phyloP scores from a whole-genome alignment of 2,329 filamentous ascomycete genomes.

The Penicillium frequentans region DNA sequence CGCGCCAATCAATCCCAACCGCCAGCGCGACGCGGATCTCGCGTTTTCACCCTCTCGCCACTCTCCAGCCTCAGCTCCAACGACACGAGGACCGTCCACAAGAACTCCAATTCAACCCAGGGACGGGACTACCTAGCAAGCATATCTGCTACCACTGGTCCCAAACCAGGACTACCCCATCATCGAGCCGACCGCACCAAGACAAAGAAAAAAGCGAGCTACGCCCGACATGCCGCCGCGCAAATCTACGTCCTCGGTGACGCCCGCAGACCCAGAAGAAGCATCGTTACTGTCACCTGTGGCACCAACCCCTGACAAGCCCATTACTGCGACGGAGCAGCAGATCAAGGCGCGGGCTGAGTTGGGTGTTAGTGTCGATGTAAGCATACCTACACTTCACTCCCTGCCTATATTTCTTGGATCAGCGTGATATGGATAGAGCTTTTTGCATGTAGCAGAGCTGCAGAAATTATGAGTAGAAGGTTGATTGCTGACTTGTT shows the following conservation, averaged over 20 bases:
- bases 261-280: constrained; percentile 23
- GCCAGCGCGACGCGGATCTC: constrained; percentile 20
- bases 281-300: constrained; percentile 16
- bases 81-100: not conserved
- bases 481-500: not conserved
- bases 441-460: not conserved
- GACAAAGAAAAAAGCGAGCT: not conserved
- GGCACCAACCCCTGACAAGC: constrained; percentile 21
- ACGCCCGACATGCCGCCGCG: constrained; percentile 32
- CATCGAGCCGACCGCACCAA: not conserved
- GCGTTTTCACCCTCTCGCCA: constrained; percentile 15
- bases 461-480: not conserved
- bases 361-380: constrained; percentile 41
- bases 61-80: not conserved
- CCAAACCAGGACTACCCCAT: not conserved
- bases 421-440: not conserved
- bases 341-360: constrained; percentile 41
- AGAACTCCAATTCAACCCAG: not conserved
- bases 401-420: not conserved
- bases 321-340: constrained; percentile 38
- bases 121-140: not conserved
- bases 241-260: constrained; percentile 37
- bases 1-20: constrained; percentile 2
- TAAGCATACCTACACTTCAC: constrained; percentile 17
- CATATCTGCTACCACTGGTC: not conserved